These are phyloP conservation scores for Penicillium sp. DNA, from an alignment of 2,329 filamentous ascomycete species.

Conservation along the genomic window DNA sequence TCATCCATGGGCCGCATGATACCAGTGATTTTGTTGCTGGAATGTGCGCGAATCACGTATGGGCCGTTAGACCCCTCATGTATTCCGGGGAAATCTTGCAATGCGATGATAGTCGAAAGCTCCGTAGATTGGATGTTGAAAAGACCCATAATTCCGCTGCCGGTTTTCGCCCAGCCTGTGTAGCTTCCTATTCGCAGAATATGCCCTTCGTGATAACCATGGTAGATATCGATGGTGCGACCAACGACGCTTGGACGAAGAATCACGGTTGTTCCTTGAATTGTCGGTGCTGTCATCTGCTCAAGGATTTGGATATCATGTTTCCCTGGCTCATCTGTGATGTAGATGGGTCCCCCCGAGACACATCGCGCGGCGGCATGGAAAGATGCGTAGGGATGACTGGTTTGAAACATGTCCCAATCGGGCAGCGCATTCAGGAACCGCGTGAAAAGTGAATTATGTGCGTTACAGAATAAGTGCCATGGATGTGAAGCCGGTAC, in stretches of 20 bases:
- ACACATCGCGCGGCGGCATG: slow-evolving; percentile 87
- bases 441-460: slow-evolving; percentile 76
- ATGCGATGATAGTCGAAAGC: slow-evolving; percentile 62
- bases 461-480: slow-evolving; percentile 92
- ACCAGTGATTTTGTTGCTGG: slow-evolving; percentile 53
- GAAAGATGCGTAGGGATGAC: slow-evolving; percentile 66
- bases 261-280: slow-evolving; percentile 67
- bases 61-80: slow-evolving; percentile 42
- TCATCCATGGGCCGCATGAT: slow-evolving; percentile 32
- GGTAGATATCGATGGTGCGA: slow-evolving; percentile 66
- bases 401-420: slow-evolving; percentile 69
- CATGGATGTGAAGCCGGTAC: slow-evolving; percentile 76
- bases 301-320: slow-evolving; percentile 70
- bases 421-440: slow-evolving; percentile 84
- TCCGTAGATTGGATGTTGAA: slow-evolving; percentile 69
- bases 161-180: slow-evolving; percentile 60
- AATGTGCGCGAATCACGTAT: slow-evolving; percentile 71
- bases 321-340: slow-evolving; percentile 80
- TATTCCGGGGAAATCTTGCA: slow-evolving; percentile 69
- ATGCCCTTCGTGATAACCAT: slow-evolving; percentile 64
- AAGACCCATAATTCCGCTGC: slow-evolving; percentile 70
- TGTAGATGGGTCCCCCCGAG: slow-evolving; percentile 86
- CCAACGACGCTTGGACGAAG: slow-evolving; percentile 72
- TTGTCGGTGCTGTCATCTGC: slow-evolving; percentile 73
- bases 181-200: slow-evolving; percentile 76